Base-by-base conservation (phyloP, 352 stramenopile species). In the Globisporangium uncinulatum region DNA sequence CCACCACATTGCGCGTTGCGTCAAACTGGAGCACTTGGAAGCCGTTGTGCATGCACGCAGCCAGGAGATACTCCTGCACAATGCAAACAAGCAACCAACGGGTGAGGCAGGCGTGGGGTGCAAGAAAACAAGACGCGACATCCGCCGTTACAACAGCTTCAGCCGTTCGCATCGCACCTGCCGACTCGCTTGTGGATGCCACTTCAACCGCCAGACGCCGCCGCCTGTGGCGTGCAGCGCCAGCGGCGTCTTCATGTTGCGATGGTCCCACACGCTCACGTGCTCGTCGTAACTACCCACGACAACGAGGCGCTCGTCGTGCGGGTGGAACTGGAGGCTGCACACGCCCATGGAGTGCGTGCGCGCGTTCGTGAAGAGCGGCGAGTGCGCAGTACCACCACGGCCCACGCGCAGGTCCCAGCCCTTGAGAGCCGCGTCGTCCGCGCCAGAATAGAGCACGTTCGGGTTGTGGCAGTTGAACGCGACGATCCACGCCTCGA, bases 11-110 rank as follows among this genome's bases (percentile, higher is more conserved):
- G 21, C 42, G 4, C 32, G 29, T 2, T 24, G 34, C 14, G 70
- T 54, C 34, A 13, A 39, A 13, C 43, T 67, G 57, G 55, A 92
- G 67, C 34, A 94, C 69, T 34, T 92, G 84, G 49, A 94, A 94
- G n/a, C 83, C 80, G 53, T 91, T 87, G 65, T 94, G 82, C 84
- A 94, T 94, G 56, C 84, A 94, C 1, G 84, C 84, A 3, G 84
- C 79, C 39, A 94, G 63, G 37, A 94, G 62, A 24, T 84, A 65
- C 24, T 89, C 71, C 81, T 94, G 51, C 24, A 52, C 9, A 32
- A 36, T 9, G 43, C 24, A 9, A n/a, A 42, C 17, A 34, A 48
- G 36, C 17, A n/a, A 43, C 24, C 24, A 29, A 29, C 5, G 7
- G 6, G 21, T 57, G 11, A 50, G 24, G 39, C 24, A 21, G 24